A percentile compares a stretch with the other conserved stretches of the same genome.
Evolutionary conservation across 2,329 filamentous ascomycete species (phyloP).

Genomic region (Diaporthe caulivora): DNA sequence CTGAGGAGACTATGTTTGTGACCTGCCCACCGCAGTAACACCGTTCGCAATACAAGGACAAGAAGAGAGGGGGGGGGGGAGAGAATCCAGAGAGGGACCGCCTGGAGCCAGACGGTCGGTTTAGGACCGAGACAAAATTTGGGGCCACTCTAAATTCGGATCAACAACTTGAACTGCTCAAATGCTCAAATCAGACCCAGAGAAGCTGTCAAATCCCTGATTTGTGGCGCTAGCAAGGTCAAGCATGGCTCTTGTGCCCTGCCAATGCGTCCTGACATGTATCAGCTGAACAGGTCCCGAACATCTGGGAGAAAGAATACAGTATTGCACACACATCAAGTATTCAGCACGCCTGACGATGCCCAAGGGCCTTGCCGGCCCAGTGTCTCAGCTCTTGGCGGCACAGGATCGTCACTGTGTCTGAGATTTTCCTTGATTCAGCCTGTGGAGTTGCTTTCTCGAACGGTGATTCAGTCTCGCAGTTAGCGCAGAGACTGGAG

Average conservation of each 20-base stretch:
- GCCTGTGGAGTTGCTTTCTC: neutral
- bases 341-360: neutral
- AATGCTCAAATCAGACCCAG: conserved; percentile 2
- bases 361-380: neutral
- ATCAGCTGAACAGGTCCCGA: neutral
- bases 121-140: conserved; percentile 14
- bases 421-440: conserved; percentile 21
- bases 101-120: conserved; percentile 20
- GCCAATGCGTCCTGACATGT: neutral
- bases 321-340: neutral
- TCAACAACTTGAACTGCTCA: neutral
- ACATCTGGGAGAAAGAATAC: neutral
- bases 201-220: conserved; percentile 14
- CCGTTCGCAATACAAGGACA: too few species aligned
- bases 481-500: neutral
- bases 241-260: conserved; percentile 1
- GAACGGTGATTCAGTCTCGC: neutral
- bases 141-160: conserved; percentile 11
- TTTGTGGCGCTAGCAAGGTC: conserved; percentile 13
- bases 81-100: too few species aligned
- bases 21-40: neutral
- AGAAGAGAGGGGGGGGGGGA: neutral
- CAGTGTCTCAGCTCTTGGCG: conserved; percentile 1
- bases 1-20: too few species aligned
- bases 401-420: conserved; percentile 21